These are phyloP conservation scores for Tubosaeta sp. DNA, from an alignment of 768 basidiomycete species.

Conservation along the genomic window DNA sequence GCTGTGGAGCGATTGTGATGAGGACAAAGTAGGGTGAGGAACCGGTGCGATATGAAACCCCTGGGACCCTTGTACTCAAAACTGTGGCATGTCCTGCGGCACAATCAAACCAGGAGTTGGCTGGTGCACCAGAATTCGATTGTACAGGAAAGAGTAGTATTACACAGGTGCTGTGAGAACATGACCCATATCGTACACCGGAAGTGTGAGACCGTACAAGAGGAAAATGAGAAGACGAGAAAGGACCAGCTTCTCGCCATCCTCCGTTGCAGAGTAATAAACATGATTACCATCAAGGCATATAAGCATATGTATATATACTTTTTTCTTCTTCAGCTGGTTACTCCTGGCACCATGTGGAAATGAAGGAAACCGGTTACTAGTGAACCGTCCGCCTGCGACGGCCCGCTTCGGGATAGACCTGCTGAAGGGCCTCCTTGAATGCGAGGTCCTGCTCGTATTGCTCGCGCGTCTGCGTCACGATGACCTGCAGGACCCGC, in stretches of 20 bases:
- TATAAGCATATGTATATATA: slow-evolving; percentile 1
- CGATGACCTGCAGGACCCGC: slow-evolving; percentile 31
- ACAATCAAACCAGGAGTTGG: neutral
- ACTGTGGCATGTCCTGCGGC: neutral
- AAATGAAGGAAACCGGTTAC: neutral
- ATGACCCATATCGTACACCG: neutral
- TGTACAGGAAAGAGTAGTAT: neutral
- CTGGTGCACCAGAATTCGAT: neutral
- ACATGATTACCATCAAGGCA: slow-evolving; percentile 11
- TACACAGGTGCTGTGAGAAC: neutral
- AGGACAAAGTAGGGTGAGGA: neutral
- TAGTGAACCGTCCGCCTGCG: slow-evolving; percentile 12
- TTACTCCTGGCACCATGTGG: neutral
- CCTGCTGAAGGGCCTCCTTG: slow-evolving; percentile 25
- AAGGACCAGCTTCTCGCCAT: slow-evolving; percentile 16
- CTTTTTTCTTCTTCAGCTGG: slow-evolving; percentile 6
- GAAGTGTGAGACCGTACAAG: neutral
- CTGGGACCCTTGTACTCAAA: neutral
- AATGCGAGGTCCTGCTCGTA: slow-evolving; percentile 33
- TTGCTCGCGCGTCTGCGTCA: slow-evolving; percentile 31
- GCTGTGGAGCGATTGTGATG: neutral
- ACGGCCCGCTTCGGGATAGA: slow-evolving; percentile 26
- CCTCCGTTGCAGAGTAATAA: slow-evolving; percentile 22
- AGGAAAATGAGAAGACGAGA: neutral
- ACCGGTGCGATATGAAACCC: neutral